Percentiles rank a stretch among this genome's conserved stretches.
phyloP scores from a whole-genome alignment of 192 early-diverging fungal species.

The Podochytrium sp. region DNA sequence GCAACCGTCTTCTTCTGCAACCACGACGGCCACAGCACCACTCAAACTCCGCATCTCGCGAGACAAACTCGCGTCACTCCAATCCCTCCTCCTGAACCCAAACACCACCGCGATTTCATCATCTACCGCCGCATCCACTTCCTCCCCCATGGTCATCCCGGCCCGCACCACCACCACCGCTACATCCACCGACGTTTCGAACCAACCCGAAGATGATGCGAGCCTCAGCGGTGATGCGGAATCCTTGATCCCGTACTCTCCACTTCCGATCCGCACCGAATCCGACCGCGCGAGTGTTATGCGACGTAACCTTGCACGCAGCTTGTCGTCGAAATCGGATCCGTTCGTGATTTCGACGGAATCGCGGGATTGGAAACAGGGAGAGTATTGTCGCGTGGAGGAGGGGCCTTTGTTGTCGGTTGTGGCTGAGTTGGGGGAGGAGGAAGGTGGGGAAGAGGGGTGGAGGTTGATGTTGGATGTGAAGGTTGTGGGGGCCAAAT shows the following conservation, averaged over 20 bases:
- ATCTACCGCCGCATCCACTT: not conserved
- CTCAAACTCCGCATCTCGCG: too few species aligned
- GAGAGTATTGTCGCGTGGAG: conserved; percentile 12
- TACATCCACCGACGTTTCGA: not conserved
- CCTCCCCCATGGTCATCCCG: not conserved
- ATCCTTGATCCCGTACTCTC: not conserved
- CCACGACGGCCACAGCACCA: too few species aligned
- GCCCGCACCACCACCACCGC: not conserved
- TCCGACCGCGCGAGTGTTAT: conserved; percentile 14
- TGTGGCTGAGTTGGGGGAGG: conserved; percentile 20
- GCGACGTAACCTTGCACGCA: conserved; percentile 11
- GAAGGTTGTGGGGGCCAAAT: conserved; percentile 19
- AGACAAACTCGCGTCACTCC: not conserved
- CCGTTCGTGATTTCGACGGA: too few species aligned
- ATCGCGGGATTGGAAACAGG: too few species aligned
- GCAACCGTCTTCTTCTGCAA: too few species aligned
- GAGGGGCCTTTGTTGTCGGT: conserved; percentile 14
- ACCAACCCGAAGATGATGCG: not conserved
- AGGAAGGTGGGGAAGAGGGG: too few species aligned
- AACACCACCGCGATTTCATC: not conserved
- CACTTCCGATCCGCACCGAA: conserved; percentile 5
- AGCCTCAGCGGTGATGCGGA: not conserved
- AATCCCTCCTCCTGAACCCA: not conserved
- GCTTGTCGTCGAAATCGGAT: too few species aligned
- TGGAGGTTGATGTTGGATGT: conserved; percentile 27